Percentiles rank a stretch among this genome's conserved stretches.
These are phyloP conservation scores for Cystobasidium tubakii DNA, from an alignment of 768 basidiomycete species.

Conservation along the genomic window DNA sequence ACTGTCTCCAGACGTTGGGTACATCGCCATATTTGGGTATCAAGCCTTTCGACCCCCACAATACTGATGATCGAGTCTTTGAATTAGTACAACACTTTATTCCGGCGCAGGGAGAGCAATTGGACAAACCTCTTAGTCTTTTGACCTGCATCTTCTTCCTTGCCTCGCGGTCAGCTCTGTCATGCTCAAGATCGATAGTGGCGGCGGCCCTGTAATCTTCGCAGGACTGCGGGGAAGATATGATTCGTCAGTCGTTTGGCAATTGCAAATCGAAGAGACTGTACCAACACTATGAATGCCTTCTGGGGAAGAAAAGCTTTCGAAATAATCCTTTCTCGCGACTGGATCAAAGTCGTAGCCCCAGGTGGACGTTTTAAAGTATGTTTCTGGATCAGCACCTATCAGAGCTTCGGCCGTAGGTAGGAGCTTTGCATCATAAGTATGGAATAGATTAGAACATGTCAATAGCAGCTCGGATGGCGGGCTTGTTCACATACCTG, in stretches of 20 bases:
- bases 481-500: slow-evolving; percentile 40
- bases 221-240: slow-evolving; percentile 25
- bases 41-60: slow-evolving; percentile 32
- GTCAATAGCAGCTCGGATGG: slow-evolving; percentile 42
- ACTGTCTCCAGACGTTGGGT: slow-evolving; percentile 20
- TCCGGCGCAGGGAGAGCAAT: too few relatives aligned
- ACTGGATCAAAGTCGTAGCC: slow-evolving; percentile 17
- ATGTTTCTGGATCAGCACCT: slow-evolving; percentile 20
- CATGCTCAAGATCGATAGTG: slow-evolving; percentile 48
- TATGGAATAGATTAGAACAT: too few relatives aligned
- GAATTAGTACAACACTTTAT: too few relatives aligned
- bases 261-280: background rate
- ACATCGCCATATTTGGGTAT: slow-evolving; percentile 34
- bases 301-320: slow-evolving; percentile 6
- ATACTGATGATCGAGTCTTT: background rate
- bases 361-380: slow-evolving; percentile 4
- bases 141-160: slow-evolving; percentile 33
- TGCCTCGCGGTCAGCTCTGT: slow-evolving; percentile 40
- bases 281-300: slow-evolving; percentile 9
- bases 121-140: background rate
- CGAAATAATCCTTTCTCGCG: slow-evolving; percentile 1
- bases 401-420: slow-evolving; percentile 21
- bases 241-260: background rate
- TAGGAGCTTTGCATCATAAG: slow-evolving; percentile 5
- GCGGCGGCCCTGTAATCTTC: slow-evolving; percentile 50